Evolutionary conservation across 495 filamentous ascomycete species (phyloP).

Genomic region (Penicillium bialowiezense): DNA sequence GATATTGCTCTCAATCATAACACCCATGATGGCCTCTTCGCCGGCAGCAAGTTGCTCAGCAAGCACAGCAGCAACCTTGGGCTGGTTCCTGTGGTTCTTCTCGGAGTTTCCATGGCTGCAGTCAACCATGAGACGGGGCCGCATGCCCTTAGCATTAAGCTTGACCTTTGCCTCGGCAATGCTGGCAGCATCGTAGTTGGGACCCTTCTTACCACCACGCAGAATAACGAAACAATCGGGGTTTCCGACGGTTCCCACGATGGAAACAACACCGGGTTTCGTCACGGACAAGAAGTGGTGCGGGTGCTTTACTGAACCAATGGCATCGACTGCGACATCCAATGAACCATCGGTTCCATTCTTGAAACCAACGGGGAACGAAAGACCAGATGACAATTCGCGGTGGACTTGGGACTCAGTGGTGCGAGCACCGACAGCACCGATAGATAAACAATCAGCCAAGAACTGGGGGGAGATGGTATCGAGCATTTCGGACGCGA

Average conservation of each 20-base stretch:
- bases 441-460: slow-evolving; percentile 88
- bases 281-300: slow-evolving; percentile 99
- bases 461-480: slow-evolving; percentile 98
- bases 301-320: slow-evolving; percentile 86
- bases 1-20: slow-evolving; percentile 99
- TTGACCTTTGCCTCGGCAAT: slow-evolving; percentile 73
- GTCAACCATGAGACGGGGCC: slow-evolving; percentile 89
- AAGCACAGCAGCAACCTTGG: slow-evolving; percentile 81
- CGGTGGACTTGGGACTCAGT: slow-evolving; percentile 95
- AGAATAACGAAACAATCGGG: slow-evolving; percentile 98
- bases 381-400: slow-evolving; percentile 88
- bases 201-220: slow-evolving; percentile 86
- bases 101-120: slow-evolving; percentile 96
- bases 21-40: slow-evolving; percentile 88
- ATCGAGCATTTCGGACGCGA: slow-evolving; percentile 97
- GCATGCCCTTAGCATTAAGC: slow-evolving; percentile 62
- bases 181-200: slow-evolving; percentile 88
- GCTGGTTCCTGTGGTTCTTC: slow-evolving; percentile 97
- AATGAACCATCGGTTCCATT: slow-evolving; percentile 96
- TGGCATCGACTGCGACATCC: slow-evolving; percentile 91
- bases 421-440: slow-evolving; percentile 91
- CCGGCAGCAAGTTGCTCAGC: slow-evolving; percentile 82
- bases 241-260: slow-evolving; percentile 93
- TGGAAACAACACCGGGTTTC: slow-evolving; percentile 94
- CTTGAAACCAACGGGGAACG: slow-evolving; percentile 99